Evolutionary conservation across 2,329 filamentous ascomycete species (phyloP).

Genomic region (Hypoxylon sp.): DNA sequence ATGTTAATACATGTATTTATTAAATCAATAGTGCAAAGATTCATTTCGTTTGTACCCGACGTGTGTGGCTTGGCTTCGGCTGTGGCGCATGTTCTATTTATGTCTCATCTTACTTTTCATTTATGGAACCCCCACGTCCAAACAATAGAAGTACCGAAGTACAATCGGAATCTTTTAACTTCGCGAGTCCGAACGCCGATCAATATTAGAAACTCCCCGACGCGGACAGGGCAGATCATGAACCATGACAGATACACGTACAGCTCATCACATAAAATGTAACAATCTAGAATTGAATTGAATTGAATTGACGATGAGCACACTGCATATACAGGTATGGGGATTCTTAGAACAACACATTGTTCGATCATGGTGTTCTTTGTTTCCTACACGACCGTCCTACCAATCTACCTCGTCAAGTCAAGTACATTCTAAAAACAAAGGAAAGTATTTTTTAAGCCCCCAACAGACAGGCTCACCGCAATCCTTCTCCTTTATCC

Average conservation of each 20-base stretch:
- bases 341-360: not conserved
- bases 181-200: slow-evolving; percentile 5
- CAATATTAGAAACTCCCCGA: not conserved
- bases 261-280: slow-evolving; percentile 1
- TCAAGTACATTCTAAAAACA: slow-evolving; percentile 1
- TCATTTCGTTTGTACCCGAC: not conserved
- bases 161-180: slow-evolving; percentile 6
- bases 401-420: not conserved
- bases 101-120: slow-evolving; percentile 8
- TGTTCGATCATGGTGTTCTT: not conserved
- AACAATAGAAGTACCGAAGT: not conserved
- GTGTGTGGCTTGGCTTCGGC: not conserved
- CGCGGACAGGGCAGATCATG: not conserved
- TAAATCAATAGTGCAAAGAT: not conserved
- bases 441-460: slow-evolving; percentile 14
- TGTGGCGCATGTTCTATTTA: slow-evolving; percentile 1
- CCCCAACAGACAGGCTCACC: not conserved
- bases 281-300: slow-evolving; percentile 1
- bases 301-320: not conserved
- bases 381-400: not conserved
- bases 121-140: slow-evolving; percentile 14
- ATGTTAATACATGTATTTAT: not conserved
- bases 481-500: not conserved
- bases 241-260: not conserved
- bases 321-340: not conserved